These are phyloP conservation scores for Astrothelium subdiscretum DNA, from an alignment of 495 filamentous ascomycete genomes.

Conservation along the genomic window DNA sequence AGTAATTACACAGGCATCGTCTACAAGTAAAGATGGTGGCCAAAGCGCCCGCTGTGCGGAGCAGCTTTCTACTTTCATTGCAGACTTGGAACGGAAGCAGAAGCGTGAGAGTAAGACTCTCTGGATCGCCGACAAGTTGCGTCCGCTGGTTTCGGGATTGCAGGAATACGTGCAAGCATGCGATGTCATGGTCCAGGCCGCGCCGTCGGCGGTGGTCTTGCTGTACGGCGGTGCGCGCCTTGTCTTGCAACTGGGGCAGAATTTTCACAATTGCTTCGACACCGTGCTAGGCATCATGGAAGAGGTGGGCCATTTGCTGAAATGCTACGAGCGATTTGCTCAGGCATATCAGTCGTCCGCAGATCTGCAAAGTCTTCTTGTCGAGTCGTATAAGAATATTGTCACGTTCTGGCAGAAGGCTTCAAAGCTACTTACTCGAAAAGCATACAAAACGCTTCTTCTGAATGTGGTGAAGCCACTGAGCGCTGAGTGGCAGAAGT, in stretches of 20 bases:
- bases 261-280: constrained; percentile 11
- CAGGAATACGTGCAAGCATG: constrained; percentile 1
- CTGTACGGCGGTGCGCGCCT: constrained; percentile 9
- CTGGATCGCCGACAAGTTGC: constrained; percentile 5
- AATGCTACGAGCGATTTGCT: constrained; percentile 7
- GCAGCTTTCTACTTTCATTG: constrained; percentile 3
- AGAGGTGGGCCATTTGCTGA: constrained; percentile 7
- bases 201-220: constrained; percentile 3
- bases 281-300: constrained; percentile 10
- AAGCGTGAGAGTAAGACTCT: constrained; percentile 4
- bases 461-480: constrained; percentile 9
- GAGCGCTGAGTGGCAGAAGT: constrained; percentile 10
- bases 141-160: constrained; percentile 4
- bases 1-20: constrained; percentile 1
- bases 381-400: constrained; percentile 12
- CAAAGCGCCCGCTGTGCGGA: background rate
- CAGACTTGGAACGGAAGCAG: constrained; percentile 5
- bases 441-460: constrained; percentile 5
- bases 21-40: background rate
- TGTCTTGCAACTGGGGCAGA: constrained; percentile 4
- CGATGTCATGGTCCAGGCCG: constrained; percentile 11
- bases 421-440: constrained; percentile 6
- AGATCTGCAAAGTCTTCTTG: constrained; percentile 9
- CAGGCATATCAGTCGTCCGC: constrained; percentile 6
- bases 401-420: constrained; percentile 11